A percentile compares a stretch with the other conserved stretches of the same genome.
These are phyloP conservation scores for Arabidopsis hybrid DNA, from an alignment of 441 rosid species.

Conservation along the genomic window DNA sequence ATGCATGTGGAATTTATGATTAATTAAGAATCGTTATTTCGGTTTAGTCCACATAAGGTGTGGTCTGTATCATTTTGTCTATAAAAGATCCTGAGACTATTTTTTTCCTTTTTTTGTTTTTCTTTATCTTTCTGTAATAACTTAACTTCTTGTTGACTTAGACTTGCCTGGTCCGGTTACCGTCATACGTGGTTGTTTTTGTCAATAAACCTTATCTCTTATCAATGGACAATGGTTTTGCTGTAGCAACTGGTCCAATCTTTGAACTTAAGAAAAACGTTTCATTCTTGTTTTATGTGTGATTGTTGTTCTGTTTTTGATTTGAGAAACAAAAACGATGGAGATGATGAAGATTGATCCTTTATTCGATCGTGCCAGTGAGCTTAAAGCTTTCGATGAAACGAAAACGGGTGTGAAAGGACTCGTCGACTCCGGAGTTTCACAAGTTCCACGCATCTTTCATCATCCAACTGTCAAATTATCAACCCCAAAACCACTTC, in stretches of 20 bases:
- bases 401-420: constrained; percentile 54
- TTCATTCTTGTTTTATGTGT: background rate
- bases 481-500: constrained; percentile 20
- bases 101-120: no score
- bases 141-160: background rate
- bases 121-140: no score
- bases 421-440: constrained; percentile 50
- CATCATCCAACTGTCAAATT: constrained; percentile 23
- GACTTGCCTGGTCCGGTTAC: background rate
- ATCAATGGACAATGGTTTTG: background rate
- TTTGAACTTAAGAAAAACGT: background rate
- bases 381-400: constrained; percentile 53
- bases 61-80: background rate
- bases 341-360: constrained; percentile 13
- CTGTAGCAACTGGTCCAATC: background rate
- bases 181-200: background rate
- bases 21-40: no score
- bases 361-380: constrained; percentile 34
- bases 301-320: background rate
- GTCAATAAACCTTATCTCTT: background rate
- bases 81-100: background rate
- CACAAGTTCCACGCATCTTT: constrained; percentile 51
- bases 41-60: no score
- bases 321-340: constrained; percentile 16
- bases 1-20: no score